Evolutionary conservation across 2,329 filamentous ascomycete genomes (phyloP).

Genomic region (Phialophora expanda): DNA sequence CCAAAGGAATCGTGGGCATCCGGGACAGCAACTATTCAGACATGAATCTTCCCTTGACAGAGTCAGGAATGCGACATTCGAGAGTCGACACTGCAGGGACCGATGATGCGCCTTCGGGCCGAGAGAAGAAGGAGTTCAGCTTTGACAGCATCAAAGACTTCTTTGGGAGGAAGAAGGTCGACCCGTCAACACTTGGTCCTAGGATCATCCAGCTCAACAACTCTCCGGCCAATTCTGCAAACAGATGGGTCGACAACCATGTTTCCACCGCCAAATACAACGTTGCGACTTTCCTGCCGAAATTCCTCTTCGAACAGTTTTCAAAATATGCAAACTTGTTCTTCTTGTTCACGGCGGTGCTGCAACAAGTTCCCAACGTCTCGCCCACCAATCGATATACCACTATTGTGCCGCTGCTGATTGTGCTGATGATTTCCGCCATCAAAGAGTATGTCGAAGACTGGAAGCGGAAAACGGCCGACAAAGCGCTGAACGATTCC

Average conservation of each 20-base stretch:
- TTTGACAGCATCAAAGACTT: slow-evolving; percentile 88
- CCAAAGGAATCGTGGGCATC: slow-evolving; percentile 91
- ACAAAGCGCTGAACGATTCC: slow-evolving; percentile 85
- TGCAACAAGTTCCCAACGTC: slow-evolving; percentile 94
- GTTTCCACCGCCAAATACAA: slow-evolving; percentile 99
- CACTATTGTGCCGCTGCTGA: slow-evolving; percentile 88
- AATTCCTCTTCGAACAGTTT: slow-evolving; percentile 98
- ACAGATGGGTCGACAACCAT: slow-evolving; percentile 95
- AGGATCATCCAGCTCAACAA: slow-evolving; percentile 96
- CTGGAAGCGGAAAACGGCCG: slow-evolving; percentile 84
- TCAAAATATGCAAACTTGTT: slow-evolving; percentile 99
- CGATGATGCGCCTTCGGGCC: slow-evolving; percentile 51
- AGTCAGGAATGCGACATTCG: slow-evolving; percentile 64
- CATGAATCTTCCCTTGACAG: slow-evolving; percentile 95
- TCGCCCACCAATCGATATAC: slow-evolving; percentile 96
- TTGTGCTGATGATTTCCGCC: slow-evolving; percentile 92
- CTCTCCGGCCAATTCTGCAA: slow-evolving; percentile 82
- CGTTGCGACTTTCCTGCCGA: slow-evolving; percentile 86
- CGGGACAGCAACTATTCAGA: slow-evolving; percentile 81
- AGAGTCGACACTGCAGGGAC: slow-evolving; percentile 52
- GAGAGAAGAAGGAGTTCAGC: slow-evolving; percentile 65
- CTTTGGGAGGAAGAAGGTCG: slow-evolving; percentile 80
- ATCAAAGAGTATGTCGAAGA: slow-evolving; percentile 95
- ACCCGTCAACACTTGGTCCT: slow-evolving; percentile 88
- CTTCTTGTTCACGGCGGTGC: slow-evolving; percentile 93